Percentiles rank a stretch among this genome's conserved stretches.
phyloP scores from a whole-genome alignment of 768 basidiomycete genomes.

The Lepiota brunneoincarnata region DNA sequence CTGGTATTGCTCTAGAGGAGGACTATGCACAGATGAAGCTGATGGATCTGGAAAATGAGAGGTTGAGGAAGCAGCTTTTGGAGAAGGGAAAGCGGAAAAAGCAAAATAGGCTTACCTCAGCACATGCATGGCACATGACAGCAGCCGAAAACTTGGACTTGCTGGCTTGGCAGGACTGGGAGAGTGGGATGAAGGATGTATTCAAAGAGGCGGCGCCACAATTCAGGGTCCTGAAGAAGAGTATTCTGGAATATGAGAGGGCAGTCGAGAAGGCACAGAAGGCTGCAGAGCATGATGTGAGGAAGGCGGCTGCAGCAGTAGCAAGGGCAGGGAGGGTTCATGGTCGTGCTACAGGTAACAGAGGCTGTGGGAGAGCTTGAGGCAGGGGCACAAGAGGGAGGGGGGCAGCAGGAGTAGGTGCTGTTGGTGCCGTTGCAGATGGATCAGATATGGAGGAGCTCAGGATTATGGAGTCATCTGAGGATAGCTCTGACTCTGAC shows the following conservation, averaged over 20 bases:
- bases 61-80: conserved; percentile 19
- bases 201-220: conserved; percentile 1
- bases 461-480: no score
- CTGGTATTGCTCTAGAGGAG: conserved; percentile 17
- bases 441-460: no score
- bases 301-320: no score
- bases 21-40: conserved; percentile 22
- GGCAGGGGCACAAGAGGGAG: no score
- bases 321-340: no score
- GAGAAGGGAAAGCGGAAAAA: conserved; percentile 12
- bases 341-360: no score
- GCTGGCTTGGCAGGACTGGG: conserved; percentile 13
- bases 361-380: no score
- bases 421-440: no score
- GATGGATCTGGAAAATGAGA: conserved; percentile 28
- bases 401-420: no score
- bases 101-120: conserved; percentile 12
- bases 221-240: conserved; percentile 11
- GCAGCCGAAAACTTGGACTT: conserved; percentile 14
- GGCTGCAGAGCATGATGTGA: no score
- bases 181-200: conserved; percentile 5
- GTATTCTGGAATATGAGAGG: conserved; percentile 7
- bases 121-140: conserved; percentile 22
- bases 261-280: not conserved
- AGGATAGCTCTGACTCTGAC: no score